Base-by-base conservation (phyloP, 140 eudicot species). In the Erigeron philadelphicus region DNA sequence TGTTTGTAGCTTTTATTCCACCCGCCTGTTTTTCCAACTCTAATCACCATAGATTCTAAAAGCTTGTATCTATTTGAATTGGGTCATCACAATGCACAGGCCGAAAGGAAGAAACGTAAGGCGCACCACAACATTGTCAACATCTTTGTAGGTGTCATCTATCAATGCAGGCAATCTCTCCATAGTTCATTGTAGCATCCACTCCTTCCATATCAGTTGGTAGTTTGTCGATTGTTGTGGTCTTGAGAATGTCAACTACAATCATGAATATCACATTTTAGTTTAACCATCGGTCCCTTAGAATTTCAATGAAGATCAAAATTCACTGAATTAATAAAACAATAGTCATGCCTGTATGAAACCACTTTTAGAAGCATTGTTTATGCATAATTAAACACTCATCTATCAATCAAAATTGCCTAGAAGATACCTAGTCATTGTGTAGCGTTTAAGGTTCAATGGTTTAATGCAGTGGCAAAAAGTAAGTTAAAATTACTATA, bases 91-190 rank as follows among this genome's bases (percentile, higher is more conserved):
- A n/a, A n/a, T n/a, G n/a, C n/a, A n/a, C n/a, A n/a, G n/a, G n/a
- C n/a, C n/a, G n/a, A n/a, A n/a, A n/a, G n/a, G n/a, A n/a, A n/a
- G n/a, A n/a, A n/a, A n/a, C n/a, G n/a, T n/a, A n/a, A n/a, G n/a
- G n/a, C n/a, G n/a, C n/a, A 89, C 96, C 90, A 93, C 98, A 61
- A 89, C 96, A 78, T 83, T 94, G 80, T 89, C 95, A 6, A 93
- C 95, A 31, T 93, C 89, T 85, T 86, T 93, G 84, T 83, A 83
- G 44, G 84, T 79, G 58, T 89, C 98, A 61, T 93, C 94, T 7
- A 89, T 93, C 44, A 93, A 82, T 44, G 95, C 82, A 41, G 86
- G 81, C 70, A 93, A 71, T 23, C 88, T 66, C 73, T 83, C 84
- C 96, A 87, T n/a, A n/a, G n/a, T 25, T 3, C 35, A 31, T 85